Evolutionary conservation across 2,329 filamentous ascomycete genomes (phyloP).

Genomic region (Lasiodiplodia citricola): DNA sequence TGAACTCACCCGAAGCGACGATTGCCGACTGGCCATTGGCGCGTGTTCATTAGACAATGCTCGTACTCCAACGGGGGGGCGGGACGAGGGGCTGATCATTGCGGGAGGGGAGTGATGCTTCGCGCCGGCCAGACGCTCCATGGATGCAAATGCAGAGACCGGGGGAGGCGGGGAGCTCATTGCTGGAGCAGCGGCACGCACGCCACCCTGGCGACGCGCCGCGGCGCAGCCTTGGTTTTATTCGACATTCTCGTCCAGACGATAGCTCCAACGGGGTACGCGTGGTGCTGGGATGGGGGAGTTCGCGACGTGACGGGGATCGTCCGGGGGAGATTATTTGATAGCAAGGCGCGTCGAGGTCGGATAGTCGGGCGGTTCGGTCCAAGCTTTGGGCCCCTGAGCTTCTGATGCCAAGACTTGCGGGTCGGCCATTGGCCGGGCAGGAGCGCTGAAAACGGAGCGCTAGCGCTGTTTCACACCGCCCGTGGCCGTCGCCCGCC

Average conservation of each 20-base stretch:
- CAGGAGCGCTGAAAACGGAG: background rate
- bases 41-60: conserved; percentile 16
- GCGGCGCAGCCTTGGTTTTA: background rate
- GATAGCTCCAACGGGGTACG: background rate
- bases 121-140: background rate
- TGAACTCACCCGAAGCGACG: conserved; percentile 20
- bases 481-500: background rate
- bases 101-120: background rate
- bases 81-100: conserved; percentile 17
- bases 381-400: background rate
- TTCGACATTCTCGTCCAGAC: no score
- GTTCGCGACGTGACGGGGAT: conserved; percentile 3
- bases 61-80: conserved; percentile 18
- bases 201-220: background rate
- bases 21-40: conserved; percentile 16
- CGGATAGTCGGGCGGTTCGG: background rate
- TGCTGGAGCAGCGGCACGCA: background rate
- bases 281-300: background rate
- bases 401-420: background rate
- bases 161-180: conserved; percentile 3
- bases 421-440: conserved; percentile 16
- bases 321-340: conserved; percentile 17
- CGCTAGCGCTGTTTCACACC: background rate
- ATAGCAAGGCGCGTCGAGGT: conserved; percentile 5
- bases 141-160: background rate